Percentiles rank a stretch among this genome's conserved stretches.
These are phyloP conservation scores for Malbranchea zuffiana DNA, from an alignment of 2,329 filamentous ascomycete genomes.

Conservation along the genomic window DNA sequence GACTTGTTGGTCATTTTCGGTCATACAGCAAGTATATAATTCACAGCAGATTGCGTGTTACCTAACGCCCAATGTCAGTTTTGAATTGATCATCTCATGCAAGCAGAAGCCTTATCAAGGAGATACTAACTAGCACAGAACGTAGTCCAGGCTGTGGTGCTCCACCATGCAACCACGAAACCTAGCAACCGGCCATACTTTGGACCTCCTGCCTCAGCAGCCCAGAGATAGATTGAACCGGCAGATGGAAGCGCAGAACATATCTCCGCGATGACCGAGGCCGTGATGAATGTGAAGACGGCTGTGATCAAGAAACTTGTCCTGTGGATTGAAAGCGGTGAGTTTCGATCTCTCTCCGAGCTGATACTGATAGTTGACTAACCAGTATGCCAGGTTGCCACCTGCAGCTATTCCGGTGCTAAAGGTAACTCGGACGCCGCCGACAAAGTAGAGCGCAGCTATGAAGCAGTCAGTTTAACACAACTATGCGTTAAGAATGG, in stretches of 20 bases:
- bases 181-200: conserved; percentile 46
- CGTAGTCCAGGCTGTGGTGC: conserved; percentile 51
- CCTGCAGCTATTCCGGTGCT: conserved; percentile 53
- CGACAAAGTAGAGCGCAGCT: conserved; percentile 53
- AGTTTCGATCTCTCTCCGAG: too few relatives aligned
- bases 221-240: conserved; percentile 52
- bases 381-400: conserved; percentile 52
- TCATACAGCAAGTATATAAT: conserved; percentile 43
- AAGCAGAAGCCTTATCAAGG: neutral
- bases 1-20: neutral
- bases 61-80: conserved; percentile 18
- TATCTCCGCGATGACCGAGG: conserved; percentile 50
- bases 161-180: conserved; percentile 55
- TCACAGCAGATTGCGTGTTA: conserved; percentile 42
- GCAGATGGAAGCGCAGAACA: conserved; percentile 50
- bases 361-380: too few relatives aligned
- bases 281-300: conserved; percentile 51
- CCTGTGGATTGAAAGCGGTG: conserved; percentile 24
- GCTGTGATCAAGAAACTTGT: conserved; percentile 51
- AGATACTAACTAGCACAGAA: conserved; percentile 40
- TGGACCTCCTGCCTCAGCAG: conserved; percentile 48
- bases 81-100: conserved; percentile 1
- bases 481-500: neutral
- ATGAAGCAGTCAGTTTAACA: conserved; percentile 1
- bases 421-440: conserved; percentile 50